Conservation (phyloP, 139 green algal genomes). For the Chlamydomonas eustigma region DNA sequence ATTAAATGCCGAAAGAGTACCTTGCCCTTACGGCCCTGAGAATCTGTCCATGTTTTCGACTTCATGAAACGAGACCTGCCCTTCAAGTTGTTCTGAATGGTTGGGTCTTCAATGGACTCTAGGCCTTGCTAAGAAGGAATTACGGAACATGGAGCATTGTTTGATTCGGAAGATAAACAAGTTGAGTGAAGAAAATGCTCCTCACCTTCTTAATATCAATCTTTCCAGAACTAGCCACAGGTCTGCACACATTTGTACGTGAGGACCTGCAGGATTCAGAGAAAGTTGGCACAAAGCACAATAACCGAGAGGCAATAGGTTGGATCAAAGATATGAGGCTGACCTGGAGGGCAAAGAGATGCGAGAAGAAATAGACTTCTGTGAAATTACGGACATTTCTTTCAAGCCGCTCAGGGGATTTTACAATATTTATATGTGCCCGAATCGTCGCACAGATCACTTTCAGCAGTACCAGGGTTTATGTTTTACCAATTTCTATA, state of each 20-base stretch:
- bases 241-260: neutral
- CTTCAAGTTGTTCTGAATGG: slow-evolving; percentile 80
- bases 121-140: slow-evolving; percentile 43
- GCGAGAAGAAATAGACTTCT: neutral
- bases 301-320: neutral
- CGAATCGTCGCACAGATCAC: too few relatives aligned
- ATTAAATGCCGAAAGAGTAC: too few relatives aligned
- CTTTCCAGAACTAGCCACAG: neutral
- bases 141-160: neutral
- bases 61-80: slow-evolving; percentile 68
- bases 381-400: slow-evolving; percentile 5
- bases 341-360: neutral
- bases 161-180: neutral
- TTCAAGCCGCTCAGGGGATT: too few relatives aligned
- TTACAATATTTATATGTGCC: too few relatives aligned
- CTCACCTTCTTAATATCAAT: slow-evolving; percentile 11
- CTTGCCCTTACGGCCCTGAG: slow-evolving; percentile 84
- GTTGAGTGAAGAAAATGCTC: neutral
- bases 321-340: too few relatives aligned
- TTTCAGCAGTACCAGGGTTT: too few relatives aligned
- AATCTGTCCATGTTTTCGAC: slow-evolving; percentile 83
- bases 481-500: too few relatives aligned
- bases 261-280: neutral
- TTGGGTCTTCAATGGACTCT: slow-evolving; percentile 68
- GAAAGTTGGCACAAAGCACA: neutral